Evolutionary conservation across 805 yeast species (phyloP).

Genomic region (Ogataea sp.): DNA sequence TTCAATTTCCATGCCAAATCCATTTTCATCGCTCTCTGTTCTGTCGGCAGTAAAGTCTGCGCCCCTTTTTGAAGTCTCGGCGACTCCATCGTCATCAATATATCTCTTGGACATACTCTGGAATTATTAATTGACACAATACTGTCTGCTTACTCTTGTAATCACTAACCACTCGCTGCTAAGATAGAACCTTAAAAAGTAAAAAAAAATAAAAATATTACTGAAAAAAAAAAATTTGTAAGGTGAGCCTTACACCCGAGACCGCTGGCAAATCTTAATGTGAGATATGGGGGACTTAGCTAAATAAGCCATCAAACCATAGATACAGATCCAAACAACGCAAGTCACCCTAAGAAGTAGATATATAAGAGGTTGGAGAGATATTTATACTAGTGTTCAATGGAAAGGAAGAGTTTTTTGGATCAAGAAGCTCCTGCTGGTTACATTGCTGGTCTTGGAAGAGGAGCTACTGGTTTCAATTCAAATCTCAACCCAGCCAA

Average conservation of each 20-base stretch:
- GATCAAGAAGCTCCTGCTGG: conserved; percentile 86
- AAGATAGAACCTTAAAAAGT: no score
- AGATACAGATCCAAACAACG: no score
- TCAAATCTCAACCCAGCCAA: conserved; percentile 60
- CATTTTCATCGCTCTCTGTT: conserved; percentile 23
- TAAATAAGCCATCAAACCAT: no score
- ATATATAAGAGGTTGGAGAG: no score
- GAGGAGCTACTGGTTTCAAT: conserved; percentile 93
- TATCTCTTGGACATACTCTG: conserved; percentile 25
- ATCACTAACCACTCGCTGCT: no score
- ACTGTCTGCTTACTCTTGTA: no score
- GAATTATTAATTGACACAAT: no score
- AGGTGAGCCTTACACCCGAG: neutral
- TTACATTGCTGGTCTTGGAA: conserved; percentile 84
- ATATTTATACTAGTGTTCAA: no score
- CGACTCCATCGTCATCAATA: conserved; percentile 17
- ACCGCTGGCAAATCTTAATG: neutral
- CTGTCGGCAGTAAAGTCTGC: neutral
- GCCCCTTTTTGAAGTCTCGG: conserved; percentile 8
- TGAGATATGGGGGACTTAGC: no score
- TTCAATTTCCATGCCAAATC: conserved; percentile 53
- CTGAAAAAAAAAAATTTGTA: conserved; percentile 1
- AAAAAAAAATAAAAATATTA: neutral
- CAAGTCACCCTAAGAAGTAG: no score
- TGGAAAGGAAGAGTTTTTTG: conserved; percentile 58